Base-by-base conservation (phyloP, 2,329 filamentous ascomycete genomes). In the Plectosphaerella sp. region DNA sequence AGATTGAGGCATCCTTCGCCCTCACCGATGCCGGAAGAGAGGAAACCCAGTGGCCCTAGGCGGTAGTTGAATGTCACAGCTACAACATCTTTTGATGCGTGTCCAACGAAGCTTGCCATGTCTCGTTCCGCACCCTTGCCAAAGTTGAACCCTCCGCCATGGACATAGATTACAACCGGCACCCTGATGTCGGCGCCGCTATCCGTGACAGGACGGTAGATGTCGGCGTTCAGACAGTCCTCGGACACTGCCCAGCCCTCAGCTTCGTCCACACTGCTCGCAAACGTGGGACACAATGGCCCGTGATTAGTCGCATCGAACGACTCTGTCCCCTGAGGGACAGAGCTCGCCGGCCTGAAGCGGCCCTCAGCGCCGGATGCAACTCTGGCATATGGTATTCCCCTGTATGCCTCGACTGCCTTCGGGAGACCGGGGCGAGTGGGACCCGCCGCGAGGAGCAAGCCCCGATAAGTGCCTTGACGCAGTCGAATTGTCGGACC, bases 31-130 rank as follows among this genome's bases (percentile, higher is more conserved):
- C 66, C 65, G n/a, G 77, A 83, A 10, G 81, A 77, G 25, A 89
- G 66, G 67, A 93, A 91, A 0, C 89, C 89, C 61, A 90, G 73
- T 5, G 82, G 78, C 3, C 83, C 83, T 47, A 89, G 75, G 10
- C 87, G 77, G 65, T 88, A 83, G 66, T 80, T 82, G 63, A 86
- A 79, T 63, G 74, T 79, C 48, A 86, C 74, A 35, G 72, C 80
- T 42, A 88, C 71, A 49, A 88, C 68, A 10, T 77, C 77, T 45
- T 68, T 62, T 24, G 70, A 67, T 3, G 76, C 67, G 70, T 79
- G 86, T 5, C 78, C 74, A 14, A 86, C 78, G 67, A 88, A 82
- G 36, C 79, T 79, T 0, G 75, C 77, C 56, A 86, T 80, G 61
- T 88, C 77, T 52, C 86, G 75, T 68, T 79, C 77, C 28, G 70